Evolutionary conservation across 2,329 filamentous ascomycete genomes (phyloP).

Genomic region (Fusarium chlamydosporum): DNA sequence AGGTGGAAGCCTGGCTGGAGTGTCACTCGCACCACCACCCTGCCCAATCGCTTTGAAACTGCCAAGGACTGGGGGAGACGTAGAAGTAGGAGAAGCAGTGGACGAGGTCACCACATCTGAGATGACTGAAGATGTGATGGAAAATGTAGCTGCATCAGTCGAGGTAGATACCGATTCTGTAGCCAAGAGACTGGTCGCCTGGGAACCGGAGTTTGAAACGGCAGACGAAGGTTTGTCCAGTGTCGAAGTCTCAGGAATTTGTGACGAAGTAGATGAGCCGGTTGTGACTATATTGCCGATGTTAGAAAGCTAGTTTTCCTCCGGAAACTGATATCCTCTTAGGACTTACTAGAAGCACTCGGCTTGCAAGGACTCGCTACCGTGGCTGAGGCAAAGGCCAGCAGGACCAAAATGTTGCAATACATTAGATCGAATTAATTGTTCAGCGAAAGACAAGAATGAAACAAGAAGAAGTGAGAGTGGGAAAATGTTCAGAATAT

Average conservation of each 20-base stretch:
- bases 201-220: not conserved
- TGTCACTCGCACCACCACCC: not conserved
- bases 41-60: not conserved
- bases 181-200: not conserved
- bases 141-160: not conserved
- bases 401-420: not conserved
- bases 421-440: not conserved
- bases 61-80: not conserved
- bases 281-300: not conserved
- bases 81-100: not conserved
- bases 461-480: not conserved
- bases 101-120: not conserved
- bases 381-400: not conserved
- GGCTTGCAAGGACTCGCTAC: not conserved
- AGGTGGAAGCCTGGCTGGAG: not conserved
- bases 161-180: not conserved
- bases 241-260: not conserved
- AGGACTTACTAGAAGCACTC: not conserved
- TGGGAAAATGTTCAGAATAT: not conserved
- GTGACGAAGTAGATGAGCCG: not conserved
- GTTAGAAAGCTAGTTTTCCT: not conserved
- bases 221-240: not conserved
- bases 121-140: not conserved
- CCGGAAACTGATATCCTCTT: not conserved
- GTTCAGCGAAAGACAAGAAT: not conserved